These are phyloP conservation scores for Vicia faba DNA, from an alignment of 306 rosid genomes.

Conservation along the genomic window DNA sequence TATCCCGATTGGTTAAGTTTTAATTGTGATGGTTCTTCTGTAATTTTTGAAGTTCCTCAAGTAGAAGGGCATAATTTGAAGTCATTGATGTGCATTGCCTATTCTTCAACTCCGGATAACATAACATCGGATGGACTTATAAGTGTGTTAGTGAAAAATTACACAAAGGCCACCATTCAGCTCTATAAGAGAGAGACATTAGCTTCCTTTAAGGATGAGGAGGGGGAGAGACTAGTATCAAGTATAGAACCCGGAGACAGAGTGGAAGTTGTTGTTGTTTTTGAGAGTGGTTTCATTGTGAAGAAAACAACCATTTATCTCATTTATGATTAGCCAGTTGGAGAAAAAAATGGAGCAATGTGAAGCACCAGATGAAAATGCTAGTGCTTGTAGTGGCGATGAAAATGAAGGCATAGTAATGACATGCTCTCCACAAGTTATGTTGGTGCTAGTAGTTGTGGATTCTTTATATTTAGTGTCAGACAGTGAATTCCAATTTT, in stretches of 20 bases:
- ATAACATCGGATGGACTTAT: not conserved
- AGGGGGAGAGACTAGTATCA: not conserved
- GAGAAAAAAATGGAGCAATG: not conserved
- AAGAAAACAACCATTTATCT: not conserved
- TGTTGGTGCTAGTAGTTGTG: not conserved
- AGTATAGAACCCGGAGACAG: not conserved
- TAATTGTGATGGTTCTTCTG: slow-evolving; percentile 1
- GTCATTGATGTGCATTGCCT: slow-evolving; percentile 19
- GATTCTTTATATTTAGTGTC: not conserved
- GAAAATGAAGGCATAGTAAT: not conserved
- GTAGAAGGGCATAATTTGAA: slow-evolving; percentile 24
- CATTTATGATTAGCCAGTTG: not conserved
- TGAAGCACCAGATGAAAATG: not conserved
- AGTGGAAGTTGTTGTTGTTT: not conserved
- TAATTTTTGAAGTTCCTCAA: slow-evolving; percentile 31
- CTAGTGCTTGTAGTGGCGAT: not conserved
- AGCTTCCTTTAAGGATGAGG: slow-evolving; percentile 18
- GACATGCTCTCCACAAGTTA: not conserved
- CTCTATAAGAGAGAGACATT: slow-evolving; percentile 18
- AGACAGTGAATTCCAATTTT: not conserved
- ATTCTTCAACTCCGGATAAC: not conserved
- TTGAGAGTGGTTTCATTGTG: not conserved
- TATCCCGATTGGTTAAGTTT: slow-evolving; percentile 35
- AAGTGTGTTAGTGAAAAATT: slow-evolving; percentile 24
- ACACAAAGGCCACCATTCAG: slow-evolving; percentile 20